Base-by-base conservation (phyloP, 768 basidiomycete species). In the Strobilomyces dryophilus region DNA sequence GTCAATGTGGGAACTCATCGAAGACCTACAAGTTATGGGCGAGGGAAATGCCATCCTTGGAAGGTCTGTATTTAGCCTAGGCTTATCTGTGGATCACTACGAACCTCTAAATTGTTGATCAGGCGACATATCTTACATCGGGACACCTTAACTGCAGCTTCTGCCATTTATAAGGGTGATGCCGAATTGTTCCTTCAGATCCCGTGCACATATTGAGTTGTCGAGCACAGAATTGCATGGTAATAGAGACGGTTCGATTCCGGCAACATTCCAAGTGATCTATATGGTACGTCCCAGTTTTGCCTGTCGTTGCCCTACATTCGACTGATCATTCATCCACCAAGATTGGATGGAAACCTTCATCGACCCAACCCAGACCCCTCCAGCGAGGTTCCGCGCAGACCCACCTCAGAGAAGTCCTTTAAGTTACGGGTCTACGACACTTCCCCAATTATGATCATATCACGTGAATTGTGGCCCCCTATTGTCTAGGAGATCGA, bases 181-280 rank as follows among this genome's bases (percentile, higher is more conserved):
- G 68, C 61, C 11, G 8, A 45, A 21, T 48, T 48, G 26, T 15
- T 20, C 35, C 35, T 35, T 51, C n/a, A 29, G 18, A 18, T 27
- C n/a, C 14, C n/a, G 3, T n/a, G 35, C 42, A 15, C 36, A 15
- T 47, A 40, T 32, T 49, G 12, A 58, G 27, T 36, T 17, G n/a
- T 42, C 37, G 21, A 31, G 24, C 54, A 21, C 60, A 98, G 95
- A 87, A 55, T 63, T 98, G 48, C 87, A 98, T 66, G 92, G 89
- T 9, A 76, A 85, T 52, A 83, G 86, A 62, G 89, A 94, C 63
- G 92, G 91, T 15, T 78, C 79, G 12, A 76, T 98, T 34, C 90
- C 95, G 3, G 97, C 97, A 15, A 99, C 97, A 7, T 99, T 98
- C 71, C 92, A 98, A 66, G 76, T 98, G 44, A 92, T 98, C 51